These are phyloP conservation scores for Suhomyces panamericanus DNA, from an alignment of 1,139 yeast genomes.

Conservation along the genomic window DNA sequence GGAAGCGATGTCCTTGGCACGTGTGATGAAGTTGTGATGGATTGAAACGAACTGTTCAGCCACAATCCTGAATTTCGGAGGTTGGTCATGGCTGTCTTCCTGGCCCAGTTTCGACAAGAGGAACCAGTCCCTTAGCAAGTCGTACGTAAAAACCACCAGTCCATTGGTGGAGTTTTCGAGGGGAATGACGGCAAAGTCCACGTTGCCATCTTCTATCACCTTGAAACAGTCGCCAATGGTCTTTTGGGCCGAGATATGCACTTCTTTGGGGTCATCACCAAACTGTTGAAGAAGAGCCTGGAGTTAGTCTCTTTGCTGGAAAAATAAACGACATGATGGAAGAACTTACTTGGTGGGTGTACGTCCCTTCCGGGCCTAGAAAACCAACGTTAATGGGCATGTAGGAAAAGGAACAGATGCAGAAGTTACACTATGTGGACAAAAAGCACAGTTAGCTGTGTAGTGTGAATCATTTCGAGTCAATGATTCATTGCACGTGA, in stretches of 20 bases:
- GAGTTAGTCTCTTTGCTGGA: slow-evolving; percentile 11
- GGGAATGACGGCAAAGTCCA: slow-evolving; percentile 82
- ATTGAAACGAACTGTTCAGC: slow-evolving; percentile 84
- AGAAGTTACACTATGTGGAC: too few species aligned
- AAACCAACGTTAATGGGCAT: slow-evolving; percentile 53
- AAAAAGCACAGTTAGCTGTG: too few species aligned
- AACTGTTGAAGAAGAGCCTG: slow-evolving; percentile 72
- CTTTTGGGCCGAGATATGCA: slow-evolving; percentile 45
- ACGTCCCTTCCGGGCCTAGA: slow-evolving; percentile 88
- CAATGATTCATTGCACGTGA: neutral
- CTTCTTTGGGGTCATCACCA: slow-evolving; percentile 28
- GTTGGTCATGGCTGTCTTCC: neutral
- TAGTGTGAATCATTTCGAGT: neutral
- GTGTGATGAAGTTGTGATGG: slow-evolving; percentile 71
- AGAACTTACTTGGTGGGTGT: slow-evolving; percentile 75
- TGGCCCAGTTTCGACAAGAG: slow-evolving; percentile 14
- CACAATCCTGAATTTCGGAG: slow-evolving; percentile 49
- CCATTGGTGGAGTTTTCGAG: slow-evolving; percentile 95
- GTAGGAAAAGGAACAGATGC: neutral
- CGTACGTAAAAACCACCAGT: slow-evolving; percentile 83
- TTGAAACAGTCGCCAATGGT: slow-evolving; percentile 68
- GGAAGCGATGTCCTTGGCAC: slow-evolving; percentile 41
- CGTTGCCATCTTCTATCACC: slow-evolving; percentile 43
- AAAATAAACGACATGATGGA: neutral
- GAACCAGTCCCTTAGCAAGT: slow-evolving; percentile 70